Conservation (phyloP, 2,329 filamentous ascomycete genomes). For the Rachicladosporium sp. region DNA sequence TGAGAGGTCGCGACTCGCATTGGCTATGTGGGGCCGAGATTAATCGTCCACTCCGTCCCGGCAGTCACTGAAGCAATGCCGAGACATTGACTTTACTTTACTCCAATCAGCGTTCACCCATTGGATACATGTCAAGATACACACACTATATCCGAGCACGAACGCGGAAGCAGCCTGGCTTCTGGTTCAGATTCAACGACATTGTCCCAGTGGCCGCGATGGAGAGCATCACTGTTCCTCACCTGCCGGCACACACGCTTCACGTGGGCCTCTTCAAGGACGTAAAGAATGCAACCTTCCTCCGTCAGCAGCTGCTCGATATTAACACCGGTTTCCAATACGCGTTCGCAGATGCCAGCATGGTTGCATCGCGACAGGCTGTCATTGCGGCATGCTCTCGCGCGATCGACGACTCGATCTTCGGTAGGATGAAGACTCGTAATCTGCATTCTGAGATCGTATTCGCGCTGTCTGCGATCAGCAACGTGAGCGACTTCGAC, state of each 20-base stretch:
- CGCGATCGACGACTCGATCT: slow-evolving; percentile 55
- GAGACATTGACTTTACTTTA: too few species aligned
- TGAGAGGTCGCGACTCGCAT: too few species aligned
- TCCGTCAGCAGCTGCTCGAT: slow-evolving; percentile 73
- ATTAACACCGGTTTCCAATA: slow-evolving; percentile 84
- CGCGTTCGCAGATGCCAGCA: slow-evolving; percentile 76
- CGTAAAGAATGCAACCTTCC: slow-evolving; percentile 63
- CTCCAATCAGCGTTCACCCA: too few species aligned
- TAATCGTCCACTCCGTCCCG: too few species aligned
- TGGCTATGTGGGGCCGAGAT: too few species aligned
- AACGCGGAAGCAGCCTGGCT: neutral
- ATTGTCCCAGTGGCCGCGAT: slow-evolving; percentile 24
- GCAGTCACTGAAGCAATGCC: too few species aligned
- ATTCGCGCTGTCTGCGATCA: slow-evolving; percentile 64
- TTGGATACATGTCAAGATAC: too few species aligned
- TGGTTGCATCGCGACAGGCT: slow-evolving; percentile 60
- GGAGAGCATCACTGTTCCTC: slow-evolving; percentile 60
- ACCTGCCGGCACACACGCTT: slow-evolving; percentile 53
- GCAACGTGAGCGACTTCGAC: slow-evolving; percentile 49
- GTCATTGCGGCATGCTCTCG: slow-evolving; percentile 64
- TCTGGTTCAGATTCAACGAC: neutral
- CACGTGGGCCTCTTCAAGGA: slow-evolving; percentile 64
- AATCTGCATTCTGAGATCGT: slow-evolving; percentile 88
- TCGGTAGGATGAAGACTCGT: slow-evolving; percentile 56
- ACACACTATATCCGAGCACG: neutral